Evolutionary conservation across 2,329 filamentous ascomycete genomes (phyloP), one percentile per base, ranked within the genome.

Genomic region (Ceratocystis variospora): DNA sequence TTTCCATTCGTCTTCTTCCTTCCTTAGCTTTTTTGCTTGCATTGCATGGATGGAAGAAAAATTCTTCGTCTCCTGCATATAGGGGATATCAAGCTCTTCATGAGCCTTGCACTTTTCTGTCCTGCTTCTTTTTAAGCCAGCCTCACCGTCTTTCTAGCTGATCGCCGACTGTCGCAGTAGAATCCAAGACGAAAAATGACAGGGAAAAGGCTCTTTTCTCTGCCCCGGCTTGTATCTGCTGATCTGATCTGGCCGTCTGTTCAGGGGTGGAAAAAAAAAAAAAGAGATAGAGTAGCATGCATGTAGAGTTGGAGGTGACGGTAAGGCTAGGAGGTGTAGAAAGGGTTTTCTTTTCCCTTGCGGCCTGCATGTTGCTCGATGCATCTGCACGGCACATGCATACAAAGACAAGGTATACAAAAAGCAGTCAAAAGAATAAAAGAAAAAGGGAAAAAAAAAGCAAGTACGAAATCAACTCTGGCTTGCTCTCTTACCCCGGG

Each of bases 111-210:
- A 19, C 8, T 19, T 6, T 53, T 53, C 10, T 22, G 5, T 57
- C 28, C 2, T n/a, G 12, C 33, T 33, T n/a, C 19, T 33, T 31
- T 57, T 17, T 31, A 22, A 22, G 31, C 22, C 4, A 57, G 53
- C 53, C 33, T 57, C 53, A 57, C 53, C 53, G 53, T 57, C 53
- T 57, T 57, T 57, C 53, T n/a, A 17, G 53, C 10, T 12, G 53
- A 33, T 53, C 48, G 37, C 12, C 12, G 10, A 53, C 37, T 10
- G 17, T 19, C 19, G 50, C 19, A 7, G 50, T 55, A 25, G 25
- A 10, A 55, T 55, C 25, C 50, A 41, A 12, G 37, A 12, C 12
- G 12, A 15, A 41, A 41, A 41, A 12, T 41, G 37, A 41, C 37
- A 41, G 37, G 37, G 37, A 41, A 41, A 15, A 41, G 28, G 28